Percentiles rank a stretch among this genome's conserved stretches.
phyloP scores from a whole-genome alignment of 306 rosid genomes.

The Quercus variabilis region DNA sequence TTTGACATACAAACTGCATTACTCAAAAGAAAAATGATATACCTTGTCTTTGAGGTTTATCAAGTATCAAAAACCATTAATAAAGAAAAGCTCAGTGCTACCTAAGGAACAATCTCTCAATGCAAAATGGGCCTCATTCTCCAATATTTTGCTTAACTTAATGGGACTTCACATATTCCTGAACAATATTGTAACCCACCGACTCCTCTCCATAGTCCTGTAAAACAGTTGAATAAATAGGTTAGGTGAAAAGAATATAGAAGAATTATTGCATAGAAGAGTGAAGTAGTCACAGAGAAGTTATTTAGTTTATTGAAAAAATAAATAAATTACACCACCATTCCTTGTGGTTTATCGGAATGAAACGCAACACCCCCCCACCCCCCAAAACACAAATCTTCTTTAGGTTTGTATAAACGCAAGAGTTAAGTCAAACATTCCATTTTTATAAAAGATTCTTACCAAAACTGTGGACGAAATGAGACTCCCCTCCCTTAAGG shows the following conservation, averaged over 20 bases:
- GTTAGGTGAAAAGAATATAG: not conserved
- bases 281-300: too few species aligned
- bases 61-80: not conserved
- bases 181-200: constrained; percentile 46
- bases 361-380: too few species aligned
- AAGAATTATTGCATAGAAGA: not conserved
- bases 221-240: not conserved
- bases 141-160: constrained; percentile 7
- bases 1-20: not conserved
- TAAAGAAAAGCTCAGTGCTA: not conserved
- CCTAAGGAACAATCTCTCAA: not conserved
- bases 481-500: too few species aligned
- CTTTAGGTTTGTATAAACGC: too few species aligned
- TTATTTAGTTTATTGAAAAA: too few species aligned
- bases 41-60: not conserved
- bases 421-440: too few species aligned
- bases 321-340: too few species aligned
- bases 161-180: constrained; percentile 44
- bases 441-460: too few species aligned
- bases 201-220: constrained; percentile 51
- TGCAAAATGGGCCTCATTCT: not conserved
- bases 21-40: not conserved
- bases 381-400: too few species aligned
- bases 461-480: too few species aligned
- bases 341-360: too few species aligned